These are phyloP conservation scores for Ampelocalamus luodianensis DNA, from an alignment of 176 grass and related monocot species.

Conservation along the genomic window DNA sequence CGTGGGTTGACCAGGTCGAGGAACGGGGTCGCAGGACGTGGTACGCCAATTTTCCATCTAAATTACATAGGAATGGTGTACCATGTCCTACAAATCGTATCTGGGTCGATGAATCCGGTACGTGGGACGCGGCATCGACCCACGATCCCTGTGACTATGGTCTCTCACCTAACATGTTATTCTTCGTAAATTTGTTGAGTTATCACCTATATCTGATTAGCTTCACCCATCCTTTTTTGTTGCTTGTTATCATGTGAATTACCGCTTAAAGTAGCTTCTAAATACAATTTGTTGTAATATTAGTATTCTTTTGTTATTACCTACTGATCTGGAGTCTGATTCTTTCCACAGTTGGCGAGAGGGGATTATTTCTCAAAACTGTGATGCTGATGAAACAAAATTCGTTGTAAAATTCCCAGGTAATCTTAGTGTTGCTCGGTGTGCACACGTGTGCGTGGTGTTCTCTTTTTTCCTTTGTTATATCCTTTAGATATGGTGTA, in stretches of 20 bases:
- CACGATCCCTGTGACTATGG: too few species aligned
- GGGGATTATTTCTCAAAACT: slow-evolving; percentile 73
- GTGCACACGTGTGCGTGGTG: background rate
- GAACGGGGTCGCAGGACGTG: too few species aligned
- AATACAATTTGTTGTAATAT: background rate
- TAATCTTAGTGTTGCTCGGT: slow-evolving; percentile 31
- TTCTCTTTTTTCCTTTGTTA: slow-evolving; percentile 13
- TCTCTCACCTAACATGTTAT: background rate
- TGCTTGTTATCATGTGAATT: background rate
- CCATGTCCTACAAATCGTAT: too few species aligned
- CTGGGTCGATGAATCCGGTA: too few species aligned
- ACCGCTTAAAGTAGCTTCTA: background rate
- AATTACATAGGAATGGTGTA: too few species aligned
- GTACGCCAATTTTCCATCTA: too few species aligned
- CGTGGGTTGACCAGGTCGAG: too few species aligned
- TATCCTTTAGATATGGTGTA: background rate
- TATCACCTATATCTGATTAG: background rate
- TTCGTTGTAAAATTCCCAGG: slow-evolving; percentile 76
- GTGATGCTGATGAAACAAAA: slow-evolving; percentile 64
- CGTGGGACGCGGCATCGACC: too few species aligned
- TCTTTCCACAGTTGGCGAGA: slow-evolving; percentile 82
- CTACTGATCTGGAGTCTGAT: slow-evolving; percentile 32
- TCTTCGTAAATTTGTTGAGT: background rate
- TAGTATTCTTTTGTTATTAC: slow-evolving; percentile 7
- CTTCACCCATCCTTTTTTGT: background rate